A percentile compares a stretch with the other conserved stretches of the same genome.
These are phyloP conservation scores for Seminavis robusta DNA, from an alignment of 108 stramenopile genomes.

Conservation along the genomic window DNA sequence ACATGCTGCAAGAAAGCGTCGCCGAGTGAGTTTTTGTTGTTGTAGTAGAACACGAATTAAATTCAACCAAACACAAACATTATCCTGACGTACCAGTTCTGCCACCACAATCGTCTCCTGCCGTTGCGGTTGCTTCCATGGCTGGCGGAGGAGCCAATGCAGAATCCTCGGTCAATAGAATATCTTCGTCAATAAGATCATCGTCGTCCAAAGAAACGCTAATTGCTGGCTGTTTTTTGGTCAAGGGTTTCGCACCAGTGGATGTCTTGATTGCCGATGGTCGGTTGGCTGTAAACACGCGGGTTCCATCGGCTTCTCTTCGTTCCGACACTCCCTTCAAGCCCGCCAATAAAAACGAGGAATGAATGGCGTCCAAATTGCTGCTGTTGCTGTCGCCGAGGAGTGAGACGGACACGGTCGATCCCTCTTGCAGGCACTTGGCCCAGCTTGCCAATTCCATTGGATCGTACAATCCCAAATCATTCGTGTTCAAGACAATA, in stretches of 20 bases:
- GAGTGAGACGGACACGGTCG: constrained; percentile 21
- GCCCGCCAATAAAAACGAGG: constrained; percentile 67
- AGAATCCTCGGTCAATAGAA: constrained; percentile 24
- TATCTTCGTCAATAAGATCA: constrained; percentile 74
- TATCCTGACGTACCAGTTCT: no score
- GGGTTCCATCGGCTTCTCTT: constrained; percentile 29
- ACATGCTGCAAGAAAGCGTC: no score
- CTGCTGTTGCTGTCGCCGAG: constrained; percentile 11
- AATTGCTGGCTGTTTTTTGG: constrained; percentile 33
- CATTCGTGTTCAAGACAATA: constrained; percentile 18
- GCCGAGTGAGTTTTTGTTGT: no score
- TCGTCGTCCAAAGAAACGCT: constrained; percentile 44
- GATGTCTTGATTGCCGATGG: background rate
- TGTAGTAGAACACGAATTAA: no score
- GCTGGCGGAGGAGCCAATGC: constrained; percentile 50
- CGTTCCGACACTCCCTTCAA: constrained; percentile 55
- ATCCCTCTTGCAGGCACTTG: constrained; percentile 6
- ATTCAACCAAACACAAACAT: no score
- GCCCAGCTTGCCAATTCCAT: constrained; percentile 43
- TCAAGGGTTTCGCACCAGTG: constrained; percentile 11
- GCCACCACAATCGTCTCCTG: constrained; percentile 64
- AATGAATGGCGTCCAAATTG: constrained; percentile 36
- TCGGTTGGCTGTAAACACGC: constrained; percentile 39
- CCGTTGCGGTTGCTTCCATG: constrained; percentile 23
- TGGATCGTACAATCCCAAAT: constrained; percentile 42